Conservation (phyloP, 257 asterid genomes). For the Euphrasia confusa region DNA sequence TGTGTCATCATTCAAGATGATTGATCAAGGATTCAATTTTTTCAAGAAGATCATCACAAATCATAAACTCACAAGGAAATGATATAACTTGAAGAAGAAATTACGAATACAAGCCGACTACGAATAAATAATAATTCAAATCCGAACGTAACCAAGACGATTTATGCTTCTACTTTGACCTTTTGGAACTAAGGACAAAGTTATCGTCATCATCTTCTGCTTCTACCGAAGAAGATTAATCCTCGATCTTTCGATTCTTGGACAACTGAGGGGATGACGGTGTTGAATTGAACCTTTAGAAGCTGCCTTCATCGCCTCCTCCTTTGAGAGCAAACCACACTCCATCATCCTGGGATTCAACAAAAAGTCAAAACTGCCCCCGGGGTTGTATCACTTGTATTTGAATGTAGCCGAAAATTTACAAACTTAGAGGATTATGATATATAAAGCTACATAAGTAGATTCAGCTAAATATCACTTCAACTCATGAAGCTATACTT, state of each 20-base stretch:
- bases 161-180: constrained; percentile 45
- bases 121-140: too few species aligned
- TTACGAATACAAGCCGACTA: background rate
- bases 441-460: too few species aligned
- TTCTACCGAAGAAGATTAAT: constrained; percentile 36
- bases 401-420: background rate
- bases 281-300: constrained; percentile 40
- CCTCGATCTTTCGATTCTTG: constrained; percentile 48
- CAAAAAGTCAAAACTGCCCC: too few species aligned
- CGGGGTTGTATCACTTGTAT: background rate
- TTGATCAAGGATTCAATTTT: too few species aligned
- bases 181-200: constrained; percentile 31
- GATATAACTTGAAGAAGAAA: too few species aligned
- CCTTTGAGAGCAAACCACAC: constrained; percentile 76
- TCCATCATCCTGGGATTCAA: constrained; percentile 79
- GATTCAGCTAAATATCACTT: too few species aligned
- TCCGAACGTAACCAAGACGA: constrained; percentile 22
- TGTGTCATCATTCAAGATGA: background rate
- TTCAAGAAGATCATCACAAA: too few species aligned
- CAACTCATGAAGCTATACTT: too few species aligned
- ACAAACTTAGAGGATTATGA: too few species aligned
- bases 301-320: constrained; percentile 57
- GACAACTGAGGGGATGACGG: constrained; percentile 33
- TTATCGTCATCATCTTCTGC: constrained; percentile 50
- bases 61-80: too few species aligned